Evolutionary conservation across 148 eudicot species (phyloP).

Genomic region (Rhododendron williamsianum): DNA sequence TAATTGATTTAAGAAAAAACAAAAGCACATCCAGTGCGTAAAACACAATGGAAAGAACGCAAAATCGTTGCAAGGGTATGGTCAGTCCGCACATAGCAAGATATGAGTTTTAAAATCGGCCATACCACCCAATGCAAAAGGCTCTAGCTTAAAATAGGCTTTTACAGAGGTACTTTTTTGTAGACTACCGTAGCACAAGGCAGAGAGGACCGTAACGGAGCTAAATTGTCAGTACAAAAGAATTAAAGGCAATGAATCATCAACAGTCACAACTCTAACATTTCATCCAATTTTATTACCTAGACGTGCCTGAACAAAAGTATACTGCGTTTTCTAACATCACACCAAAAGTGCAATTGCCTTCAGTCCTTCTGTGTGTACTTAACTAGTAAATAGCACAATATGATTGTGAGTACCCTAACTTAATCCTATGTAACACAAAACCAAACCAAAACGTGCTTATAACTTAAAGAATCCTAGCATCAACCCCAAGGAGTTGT

Average conservation of each 20-base stretch:
- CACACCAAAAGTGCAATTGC: not conserved
- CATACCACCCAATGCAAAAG: not conserved
- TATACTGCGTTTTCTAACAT: not conserved
- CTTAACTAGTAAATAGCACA: not conserved
- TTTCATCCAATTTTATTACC: not conserved
- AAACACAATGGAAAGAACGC: not conserved
- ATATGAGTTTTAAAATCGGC: not conserved
- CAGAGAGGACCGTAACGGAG: not conserved
- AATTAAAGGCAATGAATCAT: not conserved
- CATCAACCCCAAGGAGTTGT: not conserved
- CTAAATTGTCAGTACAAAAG: not conserved
- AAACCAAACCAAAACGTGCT: not conserved
- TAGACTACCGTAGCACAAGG: not conserved
- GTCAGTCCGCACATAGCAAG: not conserved
- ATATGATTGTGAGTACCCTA: not conserved
- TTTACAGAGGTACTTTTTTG: not conserved
- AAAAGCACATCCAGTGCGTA: not conserved
- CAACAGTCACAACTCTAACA: not conserved
- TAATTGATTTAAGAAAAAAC: not conserved
- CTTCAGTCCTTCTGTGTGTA: too few relatives aligned
- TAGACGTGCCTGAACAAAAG: not conserved
- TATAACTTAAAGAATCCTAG: not conserved
- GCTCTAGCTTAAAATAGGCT: not conserved
- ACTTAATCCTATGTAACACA: not conserved
- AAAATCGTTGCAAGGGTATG: not conserved